Evolutionary conservation across 768 basidiomycete species (phyloP), one percentile per base, ranked within the genome.

Genomic region (Pleurotus tuoliensis): DNA sequence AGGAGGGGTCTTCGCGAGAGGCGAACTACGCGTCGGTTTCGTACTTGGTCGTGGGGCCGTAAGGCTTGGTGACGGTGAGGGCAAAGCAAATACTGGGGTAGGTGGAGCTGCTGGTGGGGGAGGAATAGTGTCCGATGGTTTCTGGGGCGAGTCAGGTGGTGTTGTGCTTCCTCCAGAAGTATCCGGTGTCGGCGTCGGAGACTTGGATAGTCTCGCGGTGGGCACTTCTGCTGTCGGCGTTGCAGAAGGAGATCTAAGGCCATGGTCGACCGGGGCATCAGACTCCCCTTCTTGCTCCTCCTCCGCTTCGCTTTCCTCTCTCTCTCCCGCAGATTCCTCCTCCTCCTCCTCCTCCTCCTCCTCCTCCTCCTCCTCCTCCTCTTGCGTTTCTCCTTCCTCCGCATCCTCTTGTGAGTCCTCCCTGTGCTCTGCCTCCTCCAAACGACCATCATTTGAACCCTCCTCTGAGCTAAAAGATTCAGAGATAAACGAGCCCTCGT

Each of bases 1-100:
- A 52, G 83, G 73, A 4, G 77, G 73, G 56, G 69, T 41, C 51
- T 53, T 82, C 3, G 90, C 85, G 48, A 92, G 73, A 1, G 90
- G 90, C 3, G 90, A 91, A 61, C 90, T 92, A n/a, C 87, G 82
- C 3, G 77, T 69, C 0, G 89, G 89, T 5, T 85, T 81, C 6
- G 87, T 79, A 47, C 79, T 84, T 1, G 83, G 83, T 39, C 87
- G 76, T 16, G 83, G 82, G 15, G 80, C 66, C 20, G 78, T 77
- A 30, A 85, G 66, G 2, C 74, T 69, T 18, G 81, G 76, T 1
- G 75, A 60, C n/a, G 72, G 58, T 7, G 64, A 47, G 3, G 72
- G 57, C 16, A 79, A 64, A n/a, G 75, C 66, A 7, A 70, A 62
- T 25, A 71, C 58, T 18, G 73, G 67, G 13, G 71, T 63, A 2